phyloP scores from a whole-genome alignment of 345 rosid genomes.

The Diplotaxis tenuifolia region DNA sequence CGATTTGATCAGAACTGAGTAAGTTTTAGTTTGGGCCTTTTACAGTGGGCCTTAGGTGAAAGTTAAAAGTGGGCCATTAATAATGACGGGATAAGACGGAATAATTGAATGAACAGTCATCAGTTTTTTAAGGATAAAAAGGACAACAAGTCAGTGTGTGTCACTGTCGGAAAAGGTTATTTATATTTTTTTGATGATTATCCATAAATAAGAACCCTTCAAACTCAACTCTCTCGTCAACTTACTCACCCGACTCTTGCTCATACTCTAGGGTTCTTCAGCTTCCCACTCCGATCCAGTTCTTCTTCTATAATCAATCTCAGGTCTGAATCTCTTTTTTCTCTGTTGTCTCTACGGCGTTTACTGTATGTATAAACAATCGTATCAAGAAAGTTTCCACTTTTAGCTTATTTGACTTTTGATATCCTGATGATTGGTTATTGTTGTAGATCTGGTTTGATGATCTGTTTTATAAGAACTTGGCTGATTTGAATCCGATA shows the following conservation, averaged over 20 bases:
- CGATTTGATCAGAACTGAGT: too few species aligned
- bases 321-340: conserved; percentile 23
- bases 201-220: conserved; percentile 19
- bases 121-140: background rate
- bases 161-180: conserved; percentile 18
- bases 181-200: conserved; percentile 28
- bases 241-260: conserved; percentile 30
- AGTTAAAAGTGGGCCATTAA: background rate
- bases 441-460: background rate
- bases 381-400: background rate
- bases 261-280: conserved; percentile 22
- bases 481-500: background rate
- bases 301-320: conserved; percentile 16
- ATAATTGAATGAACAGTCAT: conserved; percentile 31
- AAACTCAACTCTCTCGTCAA: conserved; percentile 17
- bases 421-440: background rate
- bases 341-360: background rate
- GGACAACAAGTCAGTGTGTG: conserved; percentile 8
- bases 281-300: background rate
- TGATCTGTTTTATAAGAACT: background rate
- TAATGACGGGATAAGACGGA: conserved; percentile 6
- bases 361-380: background rate
- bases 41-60: background rate
- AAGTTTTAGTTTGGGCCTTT: background rate
- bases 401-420: background rate